Evolutionary conservation across 768 basidiomycete genomes (phyloP), one percentile per base, ranked within the genome.

Genomic region (Amyloporia xantha): DNA sequence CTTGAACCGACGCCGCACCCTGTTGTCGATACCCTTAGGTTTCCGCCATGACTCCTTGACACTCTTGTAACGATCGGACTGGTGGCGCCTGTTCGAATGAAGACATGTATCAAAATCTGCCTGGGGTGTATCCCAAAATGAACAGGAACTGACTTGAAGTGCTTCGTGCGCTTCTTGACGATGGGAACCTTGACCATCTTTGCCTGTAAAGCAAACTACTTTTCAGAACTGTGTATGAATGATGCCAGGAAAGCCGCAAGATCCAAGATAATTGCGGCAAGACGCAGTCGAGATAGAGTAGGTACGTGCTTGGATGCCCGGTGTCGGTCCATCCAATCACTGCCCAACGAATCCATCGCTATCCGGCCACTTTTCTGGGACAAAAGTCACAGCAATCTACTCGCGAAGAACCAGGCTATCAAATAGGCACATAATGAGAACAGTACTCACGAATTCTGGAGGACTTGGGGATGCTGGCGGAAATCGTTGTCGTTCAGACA

Each of bases 11-110:
- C 90, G 82, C 68, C 92, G 78, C 62, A 96, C 94, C 64, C 94
- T 84, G 84, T 98, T 98, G 69, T 98, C 95, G 62, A 97, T 98
- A 91, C 95, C 96, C 84, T 98, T 99, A 59, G 96, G 96, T 78
- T 99, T 99, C 70, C 96, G 81, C 96, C 96, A 99, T 77, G 90
- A 77, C 77, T 96, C 93, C 80, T 95, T 95, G 59, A 98, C 93
- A 58, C 86, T 74, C 69, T 90, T 82, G 77, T 96, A 98, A 66
- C 95, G 88, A 75, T 98, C 95, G 43, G 92, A 95, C 73, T 98
- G 95, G 72, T 98, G 95, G 72, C 95, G 91, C 79, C 90, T 91
- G 66, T 25, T n/a, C n/a, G n/a, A 44, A 2, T 48, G 27, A 48
- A 28, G 49, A 37, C 24, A 47, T 45, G 12, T 5, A 46, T 45